A percentile compares a stretch with the other conserved stretches of the same genome.
phyloP scores from a whole-genome alignment of 768 basidiomycete genomes.

The Mycena albidolilacea region DNA sequence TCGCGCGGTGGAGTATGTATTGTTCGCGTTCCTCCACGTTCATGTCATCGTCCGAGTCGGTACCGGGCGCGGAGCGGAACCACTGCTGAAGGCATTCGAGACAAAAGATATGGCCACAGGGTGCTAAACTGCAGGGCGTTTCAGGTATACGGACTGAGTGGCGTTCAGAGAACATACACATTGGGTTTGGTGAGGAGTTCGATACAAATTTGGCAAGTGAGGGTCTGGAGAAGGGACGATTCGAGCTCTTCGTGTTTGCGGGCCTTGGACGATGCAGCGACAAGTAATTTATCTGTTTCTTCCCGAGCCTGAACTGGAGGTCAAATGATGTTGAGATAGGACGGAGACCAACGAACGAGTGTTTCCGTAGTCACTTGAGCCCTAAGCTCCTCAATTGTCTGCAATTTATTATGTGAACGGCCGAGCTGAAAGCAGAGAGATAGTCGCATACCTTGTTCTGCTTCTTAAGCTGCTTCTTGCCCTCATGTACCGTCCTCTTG shows the following conservation, averaged over 20 bases:
- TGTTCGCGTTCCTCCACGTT: constrained; percentile 55
- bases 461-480: constrained; percentile 66
- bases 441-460: constrained; percentile 65
- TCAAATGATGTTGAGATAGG: constrained; percentile 11
- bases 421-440: background rate
- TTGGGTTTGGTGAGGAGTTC: constrained; percentile 56
- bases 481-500: constrained; percentile 63
- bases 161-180: constrained; percentile 62
- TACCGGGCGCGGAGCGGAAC: constrained; percentile 78
- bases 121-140: constrained; percentile 65
- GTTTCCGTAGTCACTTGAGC: constrained; percentile 55
- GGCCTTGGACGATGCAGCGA: constrained; percentile 60
- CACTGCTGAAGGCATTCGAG: constrained; percentile 80
- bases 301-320: constrained; percentile 54
- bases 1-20: constrained; percentile 70
- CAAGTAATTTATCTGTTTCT: constrained; percentile 62
- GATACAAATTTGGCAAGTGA: no score
- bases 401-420: constrained; percentile 24
- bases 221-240: constrained; percentile 63
- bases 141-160: constrained; percentile 20
- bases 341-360: constrained; percentile 50
- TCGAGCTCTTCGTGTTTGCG: constrained; percentile 77
- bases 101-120: constrained; percentile 87
- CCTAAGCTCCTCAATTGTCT: constrained; percentile 71
- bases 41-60: constrained; percentile 55